Percentiles rank a stretch among this genome's conserved stretches.
These are phyloP conservation scores for Lyophyllum shimeji DNA, from an alignment of 768 basidiomycete genomes.

Conservation along the genomic window DNA sequence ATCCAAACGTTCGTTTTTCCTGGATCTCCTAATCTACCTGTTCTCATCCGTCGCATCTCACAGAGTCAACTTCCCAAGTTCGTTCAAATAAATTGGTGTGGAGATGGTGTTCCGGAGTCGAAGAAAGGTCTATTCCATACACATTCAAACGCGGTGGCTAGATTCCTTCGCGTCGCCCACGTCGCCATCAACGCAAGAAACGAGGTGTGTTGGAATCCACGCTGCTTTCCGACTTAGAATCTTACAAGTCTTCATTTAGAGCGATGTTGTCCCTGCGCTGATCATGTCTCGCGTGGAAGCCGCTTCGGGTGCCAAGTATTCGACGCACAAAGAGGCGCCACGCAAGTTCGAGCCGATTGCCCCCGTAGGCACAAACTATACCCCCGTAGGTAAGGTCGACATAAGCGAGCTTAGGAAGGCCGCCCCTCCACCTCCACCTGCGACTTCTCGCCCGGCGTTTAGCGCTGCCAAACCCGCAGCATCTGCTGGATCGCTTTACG, in stretches of 20 bases:
- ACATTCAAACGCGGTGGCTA: slow-evolving; percentile 78
- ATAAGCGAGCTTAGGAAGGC: slow-evolving; percentile 58
- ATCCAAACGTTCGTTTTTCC: slow-evolving; percentile 68
- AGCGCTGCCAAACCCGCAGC: slow-evolving; percentile 35
- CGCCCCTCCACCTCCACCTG: slow-evolving; percentile 34
- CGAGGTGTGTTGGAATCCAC: slow-evolving; percentile 53
- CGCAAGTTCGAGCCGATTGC: slow-evolving; percentile 78
- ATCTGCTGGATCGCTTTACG: slow-evolving; percentile 45
- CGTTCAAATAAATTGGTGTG: slow-evolving; percentile 96
- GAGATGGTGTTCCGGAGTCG: slow-evolving; percentile 90
- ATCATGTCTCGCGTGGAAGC: slow-evolving; percentile 89
- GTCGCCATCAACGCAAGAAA: slow-evolving; percentile 85
- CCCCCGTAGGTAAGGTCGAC: slow-evolving; percentile 72
- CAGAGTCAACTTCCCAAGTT: slow-evolving; percentile 87
- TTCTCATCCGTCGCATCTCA: background rate
- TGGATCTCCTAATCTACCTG: background rate
- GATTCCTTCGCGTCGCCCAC: slow-evolving; percentile 80
- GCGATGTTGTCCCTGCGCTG: slow-evolving; percentile 74
- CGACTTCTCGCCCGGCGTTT: slow-evolving; percentile 49
- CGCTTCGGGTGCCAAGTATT: slow-evolving; percentile 90
- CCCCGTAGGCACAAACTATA: slow-evolving; percentile 77
- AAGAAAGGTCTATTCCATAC: slow-evolving; percentile 93
- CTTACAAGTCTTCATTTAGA: slow-evolving; percentile 36
- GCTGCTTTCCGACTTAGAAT: background rate
- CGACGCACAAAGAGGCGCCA: slow-evolving; percentile 74